Base-by-base conservation (phyloP, 2,329 filamentous ascomycete species). In the Lachnellula willkommii region DNA sequence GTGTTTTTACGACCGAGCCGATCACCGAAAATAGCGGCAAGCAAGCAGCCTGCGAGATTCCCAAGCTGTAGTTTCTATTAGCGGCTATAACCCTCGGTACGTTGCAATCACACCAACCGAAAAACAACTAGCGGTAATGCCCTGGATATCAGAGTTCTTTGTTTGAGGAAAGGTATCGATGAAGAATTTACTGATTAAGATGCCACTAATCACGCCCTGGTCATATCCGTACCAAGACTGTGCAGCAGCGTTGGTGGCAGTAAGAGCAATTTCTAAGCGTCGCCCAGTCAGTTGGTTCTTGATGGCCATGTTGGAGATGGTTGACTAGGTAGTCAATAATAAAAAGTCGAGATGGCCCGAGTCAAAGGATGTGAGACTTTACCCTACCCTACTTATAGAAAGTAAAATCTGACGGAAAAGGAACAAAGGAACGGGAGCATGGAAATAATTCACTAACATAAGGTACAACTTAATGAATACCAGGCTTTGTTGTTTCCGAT, bases 141-240 rank as follows among this genome's bases (percentile, higher is more conserved):
- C 75, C 0, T 73, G 75, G 35, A 76, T 71, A 52, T 71, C 72
- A 8, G 73, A 66, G 32, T 75, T 56, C 2, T 51, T 57, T 17
- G 58, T 60, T 39, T 60, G 65, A 0, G 79, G 80, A 60, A 83
- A 83, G 9, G 72, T 69, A 1, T 69, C 62, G 2, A 82, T 72
- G 61, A 87, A 88, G 11, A 77, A 77, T 24, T 77, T 71, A 60
- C 90, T 77, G 4, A 87, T 89, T 54, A 91, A 73, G 60, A 91
- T 82, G 55, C 83, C 84, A 48, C 83, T 85, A 79, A 87, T 89
- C 14, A 89, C 85, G 68, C 86, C 83, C 71, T 88, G 84, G 69
- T 89, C 87, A 48, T 71, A 71, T 7, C 69, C 69, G 53, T 70
- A 70, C 68, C 68, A 70, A n/a, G 67, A 62, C 35, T 60, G 57